A percentile compares a stretch with the other conserved stretches of the same genome.
These are phyloP conservation scores for Phytophthora pinifolia DNA, from an alignment of 352 stramenopile species.

Conservation along the genomic window DNA sequence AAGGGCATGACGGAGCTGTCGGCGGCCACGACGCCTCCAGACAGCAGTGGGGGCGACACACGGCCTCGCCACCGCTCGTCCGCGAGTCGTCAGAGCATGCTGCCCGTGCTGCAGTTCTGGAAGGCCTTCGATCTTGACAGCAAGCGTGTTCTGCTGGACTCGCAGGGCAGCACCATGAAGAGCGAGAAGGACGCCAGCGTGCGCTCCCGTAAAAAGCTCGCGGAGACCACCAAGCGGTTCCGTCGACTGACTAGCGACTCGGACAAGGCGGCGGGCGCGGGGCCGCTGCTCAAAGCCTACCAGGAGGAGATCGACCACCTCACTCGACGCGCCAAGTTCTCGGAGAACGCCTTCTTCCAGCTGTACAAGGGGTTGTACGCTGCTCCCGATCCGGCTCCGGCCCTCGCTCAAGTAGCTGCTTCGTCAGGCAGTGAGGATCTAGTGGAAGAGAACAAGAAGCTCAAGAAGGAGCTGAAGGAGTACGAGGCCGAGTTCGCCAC, in stretches of 20 bases:
- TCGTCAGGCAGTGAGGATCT: conserved; percentile 46
- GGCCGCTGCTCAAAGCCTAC: conserved; percentile 83
- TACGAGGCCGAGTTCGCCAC: conserved; percentile 94
- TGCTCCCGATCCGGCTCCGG: conserved; percentile 76
- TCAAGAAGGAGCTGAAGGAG: conserved; percentile 90
- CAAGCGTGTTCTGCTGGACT: conserved; percentile 78
- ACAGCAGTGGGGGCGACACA: conserved; percentile 17
- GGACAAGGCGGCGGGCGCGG: conserved; percentile 65
- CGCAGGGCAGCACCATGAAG: conserved; percentile 79
- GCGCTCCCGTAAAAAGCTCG: conserved; percentile 81
- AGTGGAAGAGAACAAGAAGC: conserved; percentile 90
- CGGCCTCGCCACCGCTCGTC: conserved; percentile 15
- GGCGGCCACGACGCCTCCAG: conserved; percentile 12
- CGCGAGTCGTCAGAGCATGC: conserved; percentile 28
- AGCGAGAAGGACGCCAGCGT: conserved; percentile 82
- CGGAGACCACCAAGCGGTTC: conserved; percentile 85
- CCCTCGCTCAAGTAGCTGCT: conserved; percentile 64
- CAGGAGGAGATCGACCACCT: conserved; percentile 93
- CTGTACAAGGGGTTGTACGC: conserved; percentile 89
- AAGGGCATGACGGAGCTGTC: conserved; percentile 32
- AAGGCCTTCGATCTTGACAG: conserved; percentile 88
- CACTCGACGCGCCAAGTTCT: conserved; percentile 90
- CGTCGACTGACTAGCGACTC: conserved; percentile 58
- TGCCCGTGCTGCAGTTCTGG: conserved; percentile 82
- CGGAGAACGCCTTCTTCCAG: conserved; percentile 88